A percentile compares a stretch with the other conserved stretches of the same genome.
Conservation (phyloP, 768 basidiomycete genomes). For the Auricularia sp. region DNA sequence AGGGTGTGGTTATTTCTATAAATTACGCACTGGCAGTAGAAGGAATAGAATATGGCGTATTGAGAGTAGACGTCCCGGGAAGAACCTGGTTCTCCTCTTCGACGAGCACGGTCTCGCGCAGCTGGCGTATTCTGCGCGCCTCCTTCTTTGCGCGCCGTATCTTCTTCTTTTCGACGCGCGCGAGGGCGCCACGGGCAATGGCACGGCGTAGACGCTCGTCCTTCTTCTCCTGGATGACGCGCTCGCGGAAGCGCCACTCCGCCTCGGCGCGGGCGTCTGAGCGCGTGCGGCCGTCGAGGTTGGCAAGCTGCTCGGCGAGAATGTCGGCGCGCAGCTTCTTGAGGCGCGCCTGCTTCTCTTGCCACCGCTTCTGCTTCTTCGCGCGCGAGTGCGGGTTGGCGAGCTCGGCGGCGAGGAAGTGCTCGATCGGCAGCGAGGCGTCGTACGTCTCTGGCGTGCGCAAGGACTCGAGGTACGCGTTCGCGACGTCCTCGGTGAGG, state of each 20-base stretch:
- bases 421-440: slow-evolving; percentile 51
- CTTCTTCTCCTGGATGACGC: slow-evolving; percentile 46
- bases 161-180: neutral
- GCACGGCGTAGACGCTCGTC: slow-evolving; percentile 31
- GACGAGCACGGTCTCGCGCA: neutral
- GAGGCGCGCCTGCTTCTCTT: slow-evolving; percentile 40
- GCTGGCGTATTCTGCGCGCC: neutral
- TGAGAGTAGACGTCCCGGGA: neutral
- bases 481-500: slow-evolving; percentile 26
- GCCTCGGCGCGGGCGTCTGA: slow-evolving; percentile 66
- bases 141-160: neutral
- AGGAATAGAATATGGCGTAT: no score
- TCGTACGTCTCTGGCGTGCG: slow-evolving; percentile 34
- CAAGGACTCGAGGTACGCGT: slow-evolving; percentile 45
- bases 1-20: no score
- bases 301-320: slow-evolving; percentile 30
- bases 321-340: slow-evolving; percentile 43
- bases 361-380: slow-evolving; percentile 73
- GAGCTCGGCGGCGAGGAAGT: slow-evolving; percentile 57
- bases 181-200: neutral
- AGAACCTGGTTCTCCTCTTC: neutral
- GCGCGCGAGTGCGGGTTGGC: slow-evolving; percentile 76
- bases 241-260: slow-evolving; percentile 60
- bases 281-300: slow-evolving; percentile 49
- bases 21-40: no score